Percentiles rank a stretch among this genome's conserved stretches.
These are phyloP conservation scores for Dissophora ornata DNA, from an alignment of 192 early-diverging fungal genomes.

Conservation along the genomic window DNA sequence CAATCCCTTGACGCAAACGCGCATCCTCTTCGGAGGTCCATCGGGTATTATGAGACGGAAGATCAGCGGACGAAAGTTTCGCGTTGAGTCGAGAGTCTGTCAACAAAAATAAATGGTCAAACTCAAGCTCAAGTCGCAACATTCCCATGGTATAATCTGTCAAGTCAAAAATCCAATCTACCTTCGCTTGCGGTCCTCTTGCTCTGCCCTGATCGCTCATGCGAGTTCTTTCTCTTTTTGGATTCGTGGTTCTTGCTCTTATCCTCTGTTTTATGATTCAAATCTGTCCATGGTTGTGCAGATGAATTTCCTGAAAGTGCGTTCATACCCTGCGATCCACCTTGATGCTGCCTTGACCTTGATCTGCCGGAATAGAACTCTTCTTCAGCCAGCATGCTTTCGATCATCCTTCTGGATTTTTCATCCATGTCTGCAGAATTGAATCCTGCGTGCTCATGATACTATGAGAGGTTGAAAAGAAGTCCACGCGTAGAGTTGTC, in stretches of 20 bases:
- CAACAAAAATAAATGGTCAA: too few relatives aligned
- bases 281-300: constrained; percentile 10
- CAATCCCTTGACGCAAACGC: constrained; percentile 62
- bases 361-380: constrained; percentile 63
- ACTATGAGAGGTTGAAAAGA: constrained; percentile 3
- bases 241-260: constrained; percentile 38
- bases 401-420: constrained; percentile 65
- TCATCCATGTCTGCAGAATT: constrained; percentile 61
- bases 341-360: background rate
- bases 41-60: constrained; percentile 65
- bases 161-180: too few relatives aligned
- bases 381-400: constrained; percentile 73
- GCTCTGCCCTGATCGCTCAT: constrained; percentile 28
- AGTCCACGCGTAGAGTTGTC: too few relatives aligned
- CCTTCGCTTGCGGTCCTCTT: constrained; percentile 50
- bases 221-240: constrained; percentile 42
- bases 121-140: too few relatives aligned
- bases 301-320: constrained; percentile 14
- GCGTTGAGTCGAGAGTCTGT: constrained; percentile 37
- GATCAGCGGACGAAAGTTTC: constrained; percentile 55
- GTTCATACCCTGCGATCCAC: background rate
- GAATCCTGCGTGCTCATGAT: constrained; percentile 29
- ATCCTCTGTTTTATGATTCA: background rate
- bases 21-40: constrained; percentile 72
- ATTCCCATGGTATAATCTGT: too few relatives aligned